Conservation (phyloP, 2,329 filamentous ascomycete genomes). For the Botryotinia narcissicola region DNA sequence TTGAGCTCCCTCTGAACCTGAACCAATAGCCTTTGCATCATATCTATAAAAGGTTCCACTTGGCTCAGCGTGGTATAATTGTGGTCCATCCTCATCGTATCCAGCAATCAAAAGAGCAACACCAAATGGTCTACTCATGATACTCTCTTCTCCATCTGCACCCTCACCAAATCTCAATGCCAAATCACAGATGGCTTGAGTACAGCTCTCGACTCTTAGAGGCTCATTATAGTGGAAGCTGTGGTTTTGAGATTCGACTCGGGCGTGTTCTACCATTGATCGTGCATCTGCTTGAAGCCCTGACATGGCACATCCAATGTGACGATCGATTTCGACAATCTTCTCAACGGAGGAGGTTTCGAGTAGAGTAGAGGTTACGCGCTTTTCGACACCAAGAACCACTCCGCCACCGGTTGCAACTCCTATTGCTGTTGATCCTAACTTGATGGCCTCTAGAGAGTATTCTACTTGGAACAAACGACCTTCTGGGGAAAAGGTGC, state of each 20-base stretch:
- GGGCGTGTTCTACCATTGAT: slow-evolving; percentile 97
- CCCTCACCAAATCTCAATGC: slow-evolving; percentile 95
- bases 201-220: slow-evolving; percentile 94
- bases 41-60: slow-evolving; percentile 99
- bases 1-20: slow-evolving; percentile 94
- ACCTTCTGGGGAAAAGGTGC: slow-evolving; percentile 99
- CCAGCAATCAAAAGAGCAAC: slow-evolving; percentile 95
- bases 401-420: slow-evolving; percentile 94
- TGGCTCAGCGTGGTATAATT: slow-evolving; percentile 96
- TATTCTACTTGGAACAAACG: slow-evolving; percentile 99
- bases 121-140: slow-evolving; percentile 97
- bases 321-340: slow-evolving; percentile 98
- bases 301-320: slow-evolving; percentile 99
- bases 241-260: slow-evolving; percentile 95
- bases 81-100: slow-evolving; percentile 94
- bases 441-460: slow-evolving; percentile 99
- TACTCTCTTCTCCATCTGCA: slow-evolving; percentile 95
- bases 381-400: slow-evolving; percentile 97
- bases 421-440: slow-evolving; percentile 96
- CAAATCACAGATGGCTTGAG: slow-evolving; percentile 96
- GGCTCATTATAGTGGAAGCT: slow-evolving; percentile 97
- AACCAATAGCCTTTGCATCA: slow-evolving; percentile 97
- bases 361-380: slow-evolving; percentile 93
- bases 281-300: slow-evolving; percentile 96
- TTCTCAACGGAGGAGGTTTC: slow-evolving; percentile 98